Conservation (phyloP, 1,284 basidiomycete genomes). For the Naganishia sp. region DNA sequence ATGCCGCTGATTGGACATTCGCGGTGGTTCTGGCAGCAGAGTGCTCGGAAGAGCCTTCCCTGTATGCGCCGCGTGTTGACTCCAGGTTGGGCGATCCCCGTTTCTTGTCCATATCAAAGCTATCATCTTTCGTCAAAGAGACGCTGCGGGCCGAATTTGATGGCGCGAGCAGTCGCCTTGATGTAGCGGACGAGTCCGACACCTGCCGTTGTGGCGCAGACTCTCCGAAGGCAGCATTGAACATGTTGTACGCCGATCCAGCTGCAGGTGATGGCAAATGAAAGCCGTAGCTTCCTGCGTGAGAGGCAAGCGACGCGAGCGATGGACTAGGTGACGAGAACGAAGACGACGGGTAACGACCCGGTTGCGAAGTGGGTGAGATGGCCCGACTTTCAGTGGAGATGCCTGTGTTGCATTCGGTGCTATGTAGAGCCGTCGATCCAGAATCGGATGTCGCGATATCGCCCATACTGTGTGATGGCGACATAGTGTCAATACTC, state of each 20-base stretch:
- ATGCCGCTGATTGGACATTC: too few species aligned
- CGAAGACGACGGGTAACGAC: not conserved
- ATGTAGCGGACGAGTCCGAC: slow-evolving; percentile 1
- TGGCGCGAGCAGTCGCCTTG: not conserved
- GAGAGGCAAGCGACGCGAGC: slow-evolving; percentile 4
- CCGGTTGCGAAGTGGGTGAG: not conserved
- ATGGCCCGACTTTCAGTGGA: not conserved
- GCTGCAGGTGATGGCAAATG: slow-evolving; percentile 17
- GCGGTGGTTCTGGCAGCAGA: too few species aligned
- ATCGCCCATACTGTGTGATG: not conserved
- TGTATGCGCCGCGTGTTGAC: too few species aligned
- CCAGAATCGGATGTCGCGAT: slow-evolving; percentile 1
- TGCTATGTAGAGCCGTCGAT: not conserved
- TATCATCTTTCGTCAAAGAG: not conserved
- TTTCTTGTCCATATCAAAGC: not conserved
- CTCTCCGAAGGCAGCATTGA: too few species aligned
- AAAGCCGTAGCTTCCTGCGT: slow-evolving; percentile 9
- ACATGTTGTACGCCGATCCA: slow-evolving; percentile 24
- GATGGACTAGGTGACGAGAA: slow-evolving; percentile 1
- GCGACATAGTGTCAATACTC: not conserved
- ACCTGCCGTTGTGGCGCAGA: not conserved
- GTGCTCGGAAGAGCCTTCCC: too few species aligned
- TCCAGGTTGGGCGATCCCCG: not conserved
- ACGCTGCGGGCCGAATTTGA: not conserved
- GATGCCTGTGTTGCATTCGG: not conserved